Conservation (phyloP, 2,329 filamentous ascomycete species). For the Penicillium sp. region DNA sequence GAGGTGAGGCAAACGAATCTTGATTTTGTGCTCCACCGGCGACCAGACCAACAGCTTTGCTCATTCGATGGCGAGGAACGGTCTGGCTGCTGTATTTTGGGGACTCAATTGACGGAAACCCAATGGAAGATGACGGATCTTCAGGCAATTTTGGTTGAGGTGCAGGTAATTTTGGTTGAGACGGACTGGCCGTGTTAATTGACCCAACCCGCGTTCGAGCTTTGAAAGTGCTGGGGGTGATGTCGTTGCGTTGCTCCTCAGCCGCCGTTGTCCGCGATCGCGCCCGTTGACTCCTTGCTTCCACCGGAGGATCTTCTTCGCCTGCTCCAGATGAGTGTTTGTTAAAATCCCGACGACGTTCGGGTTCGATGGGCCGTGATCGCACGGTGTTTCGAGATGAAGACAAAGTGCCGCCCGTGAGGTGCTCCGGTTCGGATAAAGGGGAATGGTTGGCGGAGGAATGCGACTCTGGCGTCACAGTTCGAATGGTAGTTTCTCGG, state of each 20-base stretch:
- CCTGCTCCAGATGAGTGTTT: slow-evolving; percentile 32
- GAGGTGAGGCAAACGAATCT: slow-evolving; percentile 35
- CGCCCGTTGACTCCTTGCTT: slow-evolving; percentile 37
- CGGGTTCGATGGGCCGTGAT: slow-evolving; percentile 35
- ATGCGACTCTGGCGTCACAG: slow-evolving; percentile 48
- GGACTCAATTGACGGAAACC: slow-evolving; percentile 50
- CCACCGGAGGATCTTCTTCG: slow-evolving; percentile 36
- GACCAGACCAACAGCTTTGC: slow-evolving; percentile 32
- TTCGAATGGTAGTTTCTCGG: slow-evolving; percentile 46
- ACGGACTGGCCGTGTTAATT: slow-evolving; percentile 37
- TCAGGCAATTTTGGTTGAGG: slow-evolving; percentile 38
- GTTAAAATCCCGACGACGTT: slow-evolving; percentile 33
- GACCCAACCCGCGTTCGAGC: slow-evolving; percentile 42
- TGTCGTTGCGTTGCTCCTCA: slow-evolving; percentile 44
- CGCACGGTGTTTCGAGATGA: slow-evolving; percentile 41
- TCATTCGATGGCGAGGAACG: slow-evolving; percentile 36
- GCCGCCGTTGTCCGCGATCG: slow-evolving; percentile 44
- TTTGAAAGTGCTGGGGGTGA: slow-evolving; percentile 36
- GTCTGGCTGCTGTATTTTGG: slow-evolving; percentile 38
- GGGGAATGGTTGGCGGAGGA: slow-evolving; percentile 40
- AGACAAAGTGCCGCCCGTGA: slow-evolving; percentile 32
- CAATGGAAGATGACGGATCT: slow-evolving; percentile 46
- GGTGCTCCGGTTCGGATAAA: slow-evolving; percentile 39
- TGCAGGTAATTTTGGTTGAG: slow-evolving; percentile 37
- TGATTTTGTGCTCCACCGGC: slow-evolving; percentile 30